phyloP scores from a whole-genome alignment of 257 asterid genomes.

The Solanum ahanhuiri region DNA sequence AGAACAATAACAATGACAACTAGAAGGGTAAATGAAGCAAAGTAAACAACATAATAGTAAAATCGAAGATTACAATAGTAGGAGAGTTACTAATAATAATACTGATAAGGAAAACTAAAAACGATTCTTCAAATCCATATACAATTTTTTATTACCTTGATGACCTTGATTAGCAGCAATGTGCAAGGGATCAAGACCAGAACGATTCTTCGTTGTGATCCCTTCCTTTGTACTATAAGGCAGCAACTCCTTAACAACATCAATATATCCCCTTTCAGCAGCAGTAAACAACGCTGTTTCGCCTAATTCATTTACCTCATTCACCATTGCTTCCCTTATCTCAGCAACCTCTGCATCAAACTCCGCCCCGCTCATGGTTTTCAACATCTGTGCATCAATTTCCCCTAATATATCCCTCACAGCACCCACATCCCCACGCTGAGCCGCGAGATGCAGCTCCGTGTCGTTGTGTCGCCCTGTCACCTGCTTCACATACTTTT shows the following conservation, averaged over 20 bases:
- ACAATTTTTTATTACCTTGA: conserved; percentile 21
- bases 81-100: neutral
- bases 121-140: neutral
- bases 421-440: conserved; percentile 59
- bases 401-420: conserved; percentile 63
- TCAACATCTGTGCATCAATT: conserved; percentile 54
- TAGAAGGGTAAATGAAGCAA: neutral
- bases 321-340: conserved; percentile 47
- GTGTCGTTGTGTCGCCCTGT: conserved; percentile 88
- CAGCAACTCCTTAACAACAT: conserved; percentile 37
- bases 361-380: conserved; percentile 39
- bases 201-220: conserved; percentile 31
- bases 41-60: neutral
- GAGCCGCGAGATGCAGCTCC: conserved; percentile 83
- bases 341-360: conserved; percentile 48
- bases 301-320: conserved; percentile 54
- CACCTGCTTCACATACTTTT: conserved; percentile 87
- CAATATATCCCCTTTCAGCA: conserved; percentile 38
- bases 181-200: conserved; percentile 49
- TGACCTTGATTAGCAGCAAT: conserved; percentile 57
- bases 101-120: neutral
- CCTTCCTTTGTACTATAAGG: conserved; percentile 38
- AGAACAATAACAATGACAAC: neutral
- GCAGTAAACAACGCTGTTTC: conserved; percentile 48
- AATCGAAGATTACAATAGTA: no score